Base-by-base conservation (phyloP, 805 yeast species). In the Ogataea methanolica region DNA sequence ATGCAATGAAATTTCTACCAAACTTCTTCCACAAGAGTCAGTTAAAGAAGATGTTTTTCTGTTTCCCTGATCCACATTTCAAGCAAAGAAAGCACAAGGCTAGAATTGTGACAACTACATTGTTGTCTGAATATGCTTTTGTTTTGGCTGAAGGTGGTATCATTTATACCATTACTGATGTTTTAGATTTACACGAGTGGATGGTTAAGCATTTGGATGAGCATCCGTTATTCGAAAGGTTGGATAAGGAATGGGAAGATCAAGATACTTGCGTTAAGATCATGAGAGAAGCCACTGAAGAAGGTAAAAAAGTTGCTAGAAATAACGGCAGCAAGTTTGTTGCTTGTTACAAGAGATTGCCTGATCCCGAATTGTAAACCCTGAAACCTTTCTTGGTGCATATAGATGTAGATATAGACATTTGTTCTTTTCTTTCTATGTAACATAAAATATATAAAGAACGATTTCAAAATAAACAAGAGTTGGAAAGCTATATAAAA, bases 11-110 rank as follows among this genome's bases (percentile, higher is more conserved):
- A 68, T 94, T 94, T 62, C 70, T 90, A 52, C 98, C 99, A 21
- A 94, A 94, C 66, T 94, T 94, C 66, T 94, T 94, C 70, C 72
- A 75, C 48, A 85, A 85, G 66, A 82, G 82, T 6, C 97, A 90
- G 64, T 71, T 91, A 44, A 80, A 84, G 33, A 94, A 92, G 73
- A 88, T 94, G 79, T 94, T 94, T 71, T 94, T 94, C 72, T 94
- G 99, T 67, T 94, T 94, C 78, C 99, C 99, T n/a, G 99, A 94
- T 68, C 99, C 99, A 7, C 99, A 94, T 67, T 94, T 94, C 75
- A 94, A 94, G 66, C 96, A 89, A 68, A 78, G 98, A 62, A 94
- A 94, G 65, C 99, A 94, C 70, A 94, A 94, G 75, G 97, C 97
- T 6, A 78, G 99, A 72, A 94, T 94, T 61, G 80, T 94, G 55